These are phyloP conservation scores for Ophidiomyces ophidiicola DNA, from an alignment of 2,329 filamentous ascomycete species.

Conservation along the genomic window DNA sequence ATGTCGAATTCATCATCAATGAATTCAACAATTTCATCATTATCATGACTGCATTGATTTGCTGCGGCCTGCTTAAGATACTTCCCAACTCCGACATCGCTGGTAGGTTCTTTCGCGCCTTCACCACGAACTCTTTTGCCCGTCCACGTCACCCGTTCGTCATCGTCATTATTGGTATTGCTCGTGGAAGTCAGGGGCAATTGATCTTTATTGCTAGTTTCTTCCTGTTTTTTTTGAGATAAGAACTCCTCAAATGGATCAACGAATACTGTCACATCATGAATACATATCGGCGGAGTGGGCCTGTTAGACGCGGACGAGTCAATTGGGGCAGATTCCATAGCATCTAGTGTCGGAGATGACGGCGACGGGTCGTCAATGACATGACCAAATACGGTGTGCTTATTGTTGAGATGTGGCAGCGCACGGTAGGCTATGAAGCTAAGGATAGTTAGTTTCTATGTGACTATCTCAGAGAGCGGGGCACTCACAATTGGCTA, in stretches of 20 bases:
- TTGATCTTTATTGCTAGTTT: constrained; percentile 34
- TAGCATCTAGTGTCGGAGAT: constrained; percentile 46
- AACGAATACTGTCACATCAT: constrained; percentile 72
- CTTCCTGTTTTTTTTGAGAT: constrained; percentile 56
- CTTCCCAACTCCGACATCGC: constrained; percentile 56
- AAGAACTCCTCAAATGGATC: constrained; percentile 94
- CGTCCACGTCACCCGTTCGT: constrained; percentile 89
- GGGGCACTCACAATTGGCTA: constrained; percentile 57
- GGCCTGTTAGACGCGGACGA: constrained; percentile 59
- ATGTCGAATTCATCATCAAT: constrained; percentile 50
- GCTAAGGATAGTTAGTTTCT: constrained; percentile 20
- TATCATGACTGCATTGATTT: constrained; percentile 22
- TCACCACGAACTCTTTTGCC: constrained; percentile 72
- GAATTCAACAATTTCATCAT: constrained; percentile 50
- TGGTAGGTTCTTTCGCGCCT: constrained; percentile 35
- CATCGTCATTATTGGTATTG: constrained; percentile 45
- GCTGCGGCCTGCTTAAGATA: constrained; percentile 56
- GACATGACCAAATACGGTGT: constrained; percentile 88
- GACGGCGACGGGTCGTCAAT: constrained; percentile 50
- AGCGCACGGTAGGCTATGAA: constrained; percentile 83
- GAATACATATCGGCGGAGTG: constrained; percentile 63
- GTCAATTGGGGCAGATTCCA: constrained; percentile 68
- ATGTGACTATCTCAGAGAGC: not conserved
- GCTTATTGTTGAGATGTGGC: constrained; percentile 82
- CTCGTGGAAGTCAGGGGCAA: not conserved